Conservation (phyloP, 768 basidiomycete species). For the Amanita subjunquillea region DNA sequence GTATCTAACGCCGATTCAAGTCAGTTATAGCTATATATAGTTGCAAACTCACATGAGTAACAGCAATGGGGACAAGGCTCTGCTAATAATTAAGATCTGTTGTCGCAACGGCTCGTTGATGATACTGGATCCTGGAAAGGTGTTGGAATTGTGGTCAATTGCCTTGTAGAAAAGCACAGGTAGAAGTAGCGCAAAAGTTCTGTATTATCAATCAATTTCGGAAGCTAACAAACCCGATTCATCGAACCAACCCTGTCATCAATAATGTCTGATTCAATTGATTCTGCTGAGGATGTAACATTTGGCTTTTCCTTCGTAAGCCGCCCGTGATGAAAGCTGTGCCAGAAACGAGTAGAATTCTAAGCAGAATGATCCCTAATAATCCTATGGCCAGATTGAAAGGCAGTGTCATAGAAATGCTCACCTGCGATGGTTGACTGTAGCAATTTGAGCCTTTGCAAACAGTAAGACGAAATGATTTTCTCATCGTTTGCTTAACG, state of each 20-base stretch:
- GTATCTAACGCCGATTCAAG: conserved; percentile 32
- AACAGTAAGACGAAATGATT: background rate
- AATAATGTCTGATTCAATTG: conserved; percentile 65
- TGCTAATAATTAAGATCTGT: conserved; percentile 49
- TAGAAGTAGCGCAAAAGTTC: conserved; percentile 51
- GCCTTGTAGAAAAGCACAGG: conserved; percentile 64
- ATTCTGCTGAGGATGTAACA: conserved; percentile 52
- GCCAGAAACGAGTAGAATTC: conserved; percentile 62
- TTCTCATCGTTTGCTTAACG: conserved; percentile 8
- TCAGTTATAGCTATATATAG: background rate
- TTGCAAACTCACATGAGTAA: conserved; percentile 39
- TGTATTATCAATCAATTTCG: conserved; percentile 11
- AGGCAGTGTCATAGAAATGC: conserved; percentile 2
- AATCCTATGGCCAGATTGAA: background rate
- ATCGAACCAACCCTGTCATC: conserved; percentile 43
- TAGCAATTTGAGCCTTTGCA: conserved; percentile 42
- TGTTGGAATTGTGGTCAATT: conserved; percentile 25
- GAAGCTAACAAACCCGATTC: background rate
- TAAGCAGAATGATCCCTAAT: conserved; percentile 60
- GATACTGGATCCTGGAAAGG: conserved; percentile 10
- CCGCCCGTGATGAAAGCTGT: conserved; percentile 61
- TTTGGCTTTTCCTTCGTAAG: conserved; percentile 50
- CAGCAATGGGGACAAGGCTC: conserved; percentile 55
- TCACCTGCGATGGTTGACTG: conserved; percentile 63
- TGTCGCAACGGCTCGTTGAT: conserved; percentile 33